phyloP scores from a whole-genome alignment of 495 filamentous ascomycete species.

The Achaetomiella virescens region DNA sequence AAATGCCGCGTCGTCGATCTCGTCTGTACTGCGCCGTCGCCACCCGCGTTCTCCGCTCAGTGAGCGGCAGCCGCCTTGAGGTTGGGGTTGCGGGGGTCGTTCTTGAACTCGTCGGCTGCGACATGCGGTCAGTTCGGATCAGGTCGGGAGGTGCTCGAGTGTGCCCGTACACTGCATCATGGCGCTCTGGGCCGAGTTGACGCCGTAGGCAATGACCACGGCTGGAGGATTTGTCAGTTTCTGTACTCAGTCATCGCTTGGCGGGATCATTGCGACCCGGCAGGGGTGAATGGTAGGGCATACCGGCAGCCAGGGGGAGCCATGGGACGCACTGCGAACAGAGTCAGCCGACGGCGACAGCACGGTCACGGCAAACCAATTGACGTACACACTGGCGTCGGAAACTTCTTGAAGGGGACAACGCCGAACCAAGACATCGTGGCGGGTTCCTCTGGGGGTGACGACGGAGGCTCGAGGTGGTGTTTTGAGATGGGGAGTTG shows the following conservation, averaged over 20 bases:
- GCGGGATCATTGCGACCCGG: neutral
- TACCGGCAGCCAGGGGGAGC: slow-evolving; percentile 93
- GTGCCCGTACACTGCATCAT: slow-evolving; percentile 64
- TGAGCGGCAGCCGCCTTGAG: slow-evolving; percentile 51
- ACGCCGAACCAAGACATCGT: slow-evolving; percentile 71
- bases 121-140: slow-evolving; percentile 21
- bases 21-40: slow-evolving; percentile 12
- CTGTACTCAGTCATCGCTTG: neutral
- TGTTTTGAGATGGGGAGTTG: slow-evolving; percentile 21
- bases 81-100: slow-evolving; percentile 87
- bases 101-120: slow-evolving; percentile 85
- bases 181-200: slow-evolving; percentile 67
- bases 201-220: slow-evolving; percentile 74
- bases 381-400: slow-evolving; percentile 73
- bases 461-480: slow-evolving; percentile 20
- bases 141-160: slow-evolving; percentile 3
- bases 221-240: slow-evolving; percentile 44
- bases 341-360: slow-evolving; percentile 6
- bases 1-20: slow-evolving; percentile 16
- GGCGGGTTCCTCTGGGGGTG: slow-evolving; percentile 30
- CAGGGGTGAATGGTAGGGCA: slow-evolving; percentile 24
- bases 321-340: slow-evolving; percentile 69
- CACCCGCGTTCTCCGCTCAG: slow-evolving; percentile 20
- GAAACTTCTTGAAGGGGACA: slow-evolving; percentile 75
- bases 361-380: slow-evolving; percentile 20